These are phyloP conservation scores for Globomyces pollinis-pini DNA, from an alignment of 192 early-diverging fungal species.

Conservation along the genomic window DNA sequence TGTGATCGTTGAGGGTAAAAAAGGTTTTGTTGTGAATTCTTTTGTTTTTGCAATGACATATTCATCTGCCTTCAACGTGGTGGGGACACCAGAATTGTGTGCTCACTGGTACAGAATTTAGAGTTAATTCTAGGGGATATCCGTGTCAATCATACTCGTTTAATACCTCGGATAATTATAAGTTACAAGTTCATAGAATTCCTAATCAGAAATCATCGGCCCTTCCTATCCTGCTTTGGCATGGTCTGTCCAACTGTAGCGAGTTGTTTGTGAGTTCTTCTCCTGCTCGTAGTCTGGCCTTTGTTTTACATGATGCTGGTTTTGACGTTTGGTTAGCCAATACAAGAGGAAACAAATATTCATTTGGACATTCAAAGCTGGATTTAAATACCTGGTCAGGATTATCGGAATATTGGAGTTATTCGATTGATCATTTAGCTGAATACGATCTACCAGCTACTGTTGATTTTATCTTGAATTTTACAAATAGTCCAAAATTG, in stretches of 20 bases:
- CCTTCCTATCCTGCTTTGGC: conserved; percentile 68
- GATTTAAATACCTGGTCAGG: conserved; percentile 30
- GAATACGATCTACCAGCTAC: conserved; percentile 71
- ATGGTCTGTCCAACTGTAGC: conserved; percentile 80
- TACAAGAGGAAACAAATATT: conserved; percentile 79
- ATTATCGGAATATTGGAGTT: conserved; percentile 70
- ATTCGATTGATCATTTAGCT: conserved; percentile 81
- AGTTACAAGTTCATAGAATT: too few relatives aligned
- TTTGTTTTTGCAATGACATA: too few relatives aligned
- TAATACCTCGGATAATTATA: too few relatives aligned
- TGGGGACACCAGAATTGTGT: too few relatives aligned
- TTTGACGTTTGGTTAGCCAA: conserved; percentile 88
- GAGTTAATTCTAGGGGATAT: too few relatives aligned
- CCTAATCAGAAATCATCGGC: conserved; percentile 23
- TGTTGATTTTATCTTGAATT: conserved; percentile 69
- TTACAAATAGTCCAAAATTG: conserved; percentile 58
- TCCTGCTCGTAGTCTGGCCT: conserved; percentile 41
- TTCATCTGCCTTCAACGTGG: too few relatives aligned
- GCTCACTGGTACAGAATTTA: too few relatives aligned
- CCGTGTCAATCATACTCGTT: too few relatives aligned
- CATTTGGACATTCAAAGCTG: conserved; percentile 55
- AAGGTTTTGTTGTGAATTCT: too few relatives aligned
- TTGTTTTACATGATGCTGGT: conserved; percentile 64
- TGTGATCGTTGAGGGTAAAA: too few relatives aligned
- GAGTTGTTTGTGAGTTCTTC: conserved; percentile 66